phyloP scores from a whole-genome alignment of 2,329 filamentous ascomycete species.

The Aureobasidium sp. region DNA sequence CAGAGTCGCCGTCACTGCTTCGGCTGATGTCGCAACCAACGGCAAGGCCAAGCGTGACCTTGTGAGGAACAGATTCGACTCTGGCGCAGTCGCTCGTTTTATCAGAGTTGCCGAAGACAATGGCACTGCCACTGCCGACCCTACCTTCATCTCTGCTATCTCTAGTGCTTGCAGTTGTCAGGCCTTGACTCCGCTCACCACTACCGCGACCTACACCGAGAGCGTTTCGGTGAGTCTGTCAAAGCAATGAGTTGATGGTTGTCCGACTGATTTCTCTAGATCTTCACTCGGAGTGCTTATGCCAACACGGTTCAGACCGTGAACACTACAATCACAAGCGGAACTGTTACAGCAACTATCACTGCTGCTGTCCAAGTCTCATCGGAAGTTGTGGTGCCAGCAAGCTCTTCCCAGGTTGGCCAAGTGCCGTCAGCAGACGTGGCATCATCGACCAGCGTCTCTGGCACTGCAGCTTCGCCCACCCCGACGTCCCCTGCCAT shows the following conservation, averaged over 20 bases:
- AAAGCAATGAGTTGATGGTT: background rate
- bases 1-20: slow-evolving; percentile 21
- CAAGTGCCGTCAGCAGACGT: slow-evolving; percentile 2
- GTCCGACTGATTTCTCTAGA: slow-evolving; percentile 7
- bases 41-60: slow-evolving; percentile 16
- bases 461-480: slow-evolving; percentile 11
- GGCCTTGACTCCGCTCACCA: slow-evolving; percentile 21
- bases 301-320: slow-evolving; percentile 19
- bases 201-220: slow-evolving; percentile 26
- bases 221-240: slow-evolving; percentile 18
- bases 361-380: background rate
- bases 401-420: background rate
- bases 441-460: slow-evolving; percentile 11
- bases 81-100: slow-evolving; percentile 18
- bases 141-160: slow-evolving; percentile 17
- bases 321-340: slow-evolving; percentile 19
- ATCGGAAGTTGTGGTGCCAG: background rate
- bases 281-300: slow-evolving; percentile 17
- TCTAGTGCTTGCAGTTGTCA: slow-evolving; percentile 30
- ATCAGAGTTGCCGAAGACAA: slow-evolving; percentile 20
- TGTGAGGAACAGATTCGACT: slow-evolving; percentile 18
- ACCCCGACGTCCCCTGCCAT: slow-evolving; percentile 26
- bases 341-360: slow-evolving; percentile 19
- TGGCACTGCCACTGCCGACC: slow-evolving; percentile 14
- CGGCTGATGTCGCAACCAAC: slow-evolving; percentile 21